phyloP scores from a whole-genome alignment of 164 flowering plant species.

The Berberis vulgaris region DNA sequence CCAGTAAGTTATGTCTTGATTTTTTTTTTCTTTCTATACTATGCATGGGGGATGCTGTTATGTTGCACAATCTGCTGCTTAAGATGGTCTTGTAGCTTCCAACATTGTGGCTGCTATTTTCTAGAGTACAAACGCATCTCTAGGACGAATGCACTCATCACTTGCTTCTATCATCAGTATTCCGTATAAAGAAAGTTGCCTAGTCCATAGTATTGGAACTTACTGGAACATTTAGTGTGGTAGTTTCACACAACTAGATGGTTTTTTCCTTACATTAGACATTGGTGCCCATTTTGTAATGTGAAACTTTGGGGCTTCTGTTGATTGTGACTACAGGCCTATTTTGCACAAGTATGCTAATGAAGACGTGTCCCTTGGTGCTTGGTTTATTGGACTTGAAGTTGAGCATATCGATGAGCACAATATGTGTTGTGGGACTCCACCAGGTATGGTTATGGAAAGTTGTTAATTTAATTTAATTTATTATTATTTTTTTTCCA shows the following conservation, averaged over 20 bases:
- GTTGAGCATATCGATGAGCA: constrained; percentile 82
- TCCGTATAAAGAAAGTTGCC: neutral
- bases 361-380: constrained; percentile 88
- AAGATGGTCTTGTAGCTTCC: neutral
- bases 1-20: constrained; percentile 40
- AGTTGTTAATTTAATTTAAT: neutral
- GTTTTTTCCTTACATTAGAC: neutral
- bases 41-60: no score
- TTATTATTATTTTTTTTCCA: neutral
- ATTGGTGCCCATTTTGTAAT: neutral
- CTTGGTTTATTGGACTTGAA: constrained; percentile 93
- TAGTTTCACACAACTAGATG: neutral
- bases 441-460: constrained; percentile 49
- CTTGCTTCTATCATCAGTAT: neutral
- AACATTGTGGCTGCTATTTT: neutral
- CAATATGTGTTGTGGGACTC: constrained; percentile 87
- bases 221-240: neutral
- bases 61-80: neutral
- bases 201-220: neutral
- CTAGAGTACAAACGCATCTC: neutral
- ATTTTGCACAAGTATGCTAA: constrained; percentile 85
- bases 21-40: neutral
- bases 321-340: constrained; percentile 34
- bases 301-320: neutral
- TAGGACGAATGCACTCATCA: neutral